Evolutionary conservation across 148 eudicot species (phyloP).

Genomic region (Salicornia ramosissima): DNA sequence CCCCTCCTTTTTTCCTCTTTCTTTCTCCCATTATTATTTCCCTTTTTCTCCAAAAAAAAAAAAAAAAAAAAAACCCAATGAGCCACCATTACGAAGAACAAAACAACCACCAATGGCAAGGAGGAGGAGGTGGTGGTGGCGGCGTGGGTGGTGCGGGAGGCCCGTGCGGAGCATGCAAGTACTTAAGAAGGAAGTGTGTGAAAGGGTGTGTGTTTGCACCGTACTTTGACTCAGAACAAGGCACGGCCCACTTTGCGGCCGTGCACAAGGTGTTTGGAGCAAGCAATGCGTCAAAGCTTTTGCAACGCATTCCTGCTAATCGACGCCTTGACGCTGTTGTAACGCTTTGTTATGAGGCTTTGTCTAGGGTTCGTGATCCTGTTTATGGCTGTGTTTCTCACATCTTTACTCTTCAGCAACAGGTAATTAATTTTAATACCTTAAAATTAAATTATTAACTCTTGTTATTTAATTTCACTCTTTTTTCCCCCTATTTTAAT

Average conservation of each 20-base stretch:
- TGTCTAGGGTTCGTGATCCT: slow-evolving; percentile 80
- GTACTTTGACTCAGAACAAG: slow-evolving; percentile 68
- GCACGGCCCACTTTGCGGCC: slow-evolving; percentile 68
- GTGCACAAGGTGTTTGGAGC: slow-evolving; percentile 76
- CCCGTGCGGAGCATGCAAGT: slow-evolving; percentile 86
- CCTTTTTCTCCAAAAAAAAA: neutral
- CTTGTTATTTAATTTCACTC: too few relatives aligned
- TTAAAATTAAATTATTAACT: neutral
- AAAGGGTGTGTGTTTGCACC: slow-evolving; percentile 68
- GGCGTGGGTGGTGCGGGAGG: slow-evolving; percentile 26
- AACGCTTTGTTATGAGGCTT: slow-evolving; percentile 70
- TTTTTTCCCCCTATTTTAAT: too few relatives aligned
- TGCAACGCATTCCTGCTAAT: slow-evolving; percentile 50
- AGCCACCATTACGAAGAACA: slow-evolving; percentile 16
- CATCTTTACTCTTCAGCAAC: slow-evolving; percentile 70
- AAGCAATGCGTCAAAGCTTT: slow-evolving; percentile 67
- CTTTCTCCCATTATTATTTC: slow-evolving; percentile 17
- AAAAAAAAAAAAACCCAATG: too few relatives aligned
- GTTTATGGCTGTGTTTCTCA: slow-evolving; percentile 77
- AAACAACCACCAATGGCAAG: slow-evolving; percentile 13
- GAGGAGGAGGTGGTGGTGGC: neutral
- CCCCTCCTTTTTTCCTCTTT: neutral
- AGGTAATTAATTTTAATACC: slow-evolving; percentile 30
- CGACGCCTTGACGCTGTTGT: slow-evolving; percentile 68
- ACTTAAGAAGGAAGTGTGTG: slow-evolving; percentile 63